Percentiles rank a stretch among this genome's conserved stretches.
phyloP scores from a whole-genome alignment of 2,329 filamentous ascomycete species.

The Trichoderma sp. region DNA sequence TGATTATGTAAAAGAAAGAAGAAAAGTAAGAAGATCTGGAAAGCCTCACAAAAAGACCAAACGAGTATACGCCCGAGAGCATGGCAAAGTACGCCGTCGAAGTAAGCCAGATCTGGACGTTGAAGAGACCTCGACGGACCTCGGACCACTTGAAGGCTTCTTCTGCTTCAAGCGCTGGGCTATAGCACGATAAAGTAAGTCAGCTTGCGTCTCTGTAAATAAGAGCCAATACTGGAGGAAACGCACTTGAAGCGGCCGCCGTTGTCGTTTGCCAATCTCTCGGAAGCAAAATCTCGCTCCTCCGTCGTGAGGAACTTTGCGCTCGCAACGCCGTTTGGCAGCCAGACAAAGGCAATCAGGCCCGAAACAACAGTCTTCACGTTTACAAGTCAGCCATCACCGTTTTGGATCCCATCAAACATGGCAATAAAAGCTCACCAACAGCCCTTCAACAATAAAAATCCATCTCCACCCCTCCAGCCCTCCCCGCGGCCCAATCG shows the following conservation, averaged over 20 bases:
- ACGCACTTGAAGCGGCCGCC: conserved; percentile 43
- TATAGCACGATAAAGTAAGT: conserved; percentile 1
- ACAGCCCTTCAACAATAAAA: conserved; percentile 62
- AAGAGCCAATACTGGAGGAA: background rate
- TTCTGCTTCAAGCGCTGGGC: conserved; percentile 37
- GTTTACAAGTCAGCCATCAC: background rate
- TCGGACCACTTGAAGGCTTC: conserved; percentile 65
- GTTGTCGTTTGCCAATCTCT: conserved; percentile 47
- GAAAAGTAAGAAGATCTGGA: background rate
- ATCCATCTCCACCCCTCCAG: conserved; percentile 66
- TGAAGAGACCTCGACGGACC: conserved; percentile 63
- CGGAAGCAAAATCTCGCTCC: conserved; percentile 55
- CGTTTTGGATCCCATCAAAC: background rate
- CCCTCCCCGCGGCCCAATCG: conserved; percentile 59
- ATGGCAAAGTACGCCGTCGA: conserved; percentile 65
- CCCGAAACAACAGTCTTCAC: conserved; percentile 57
- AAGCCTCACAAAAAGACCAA: conserved; percentile 62
- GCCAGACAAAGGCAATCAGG: conserved; percentile 53
- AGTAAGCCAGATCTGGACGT: conserved; percentile 65
- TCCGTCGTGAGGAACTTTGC: conserved; percentile 57
- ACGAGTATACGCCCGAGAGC: conserved; percentile 62
- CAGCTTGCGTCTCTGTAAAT: background rate
- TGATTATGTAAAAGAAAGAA: background rate
- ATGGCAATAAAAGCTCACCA: conserved; percentile 32
- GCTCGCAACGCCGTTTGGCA: conserved; percentile 60